phyloP scores from a whole-genome alignment of 2,329 filamentous ascomycete species.

The Aspergillus persii region DNA sequence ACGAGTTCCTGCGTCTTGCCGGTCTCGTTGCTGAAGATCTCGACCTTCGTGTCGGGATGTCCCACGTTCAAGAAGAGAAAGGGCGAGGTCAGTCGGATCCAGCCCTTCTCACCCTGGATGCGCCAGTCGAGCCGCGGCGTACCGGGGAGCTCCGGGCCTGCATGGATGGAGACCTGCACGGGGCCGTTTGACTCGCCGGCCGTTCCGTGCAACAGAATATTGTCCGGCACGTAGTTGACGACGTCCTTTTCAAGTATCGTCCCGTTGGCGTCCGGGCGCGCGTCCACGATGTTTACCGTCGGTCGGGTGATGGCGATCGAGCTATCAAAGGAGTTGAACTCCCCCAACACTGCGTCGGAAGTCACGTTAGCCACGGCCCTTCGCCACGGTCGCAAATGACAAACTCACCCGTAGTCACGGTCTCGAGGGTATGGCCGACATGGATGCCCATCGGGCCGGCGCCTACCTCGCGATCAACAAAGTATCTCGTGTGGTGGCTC shows the following conservation, averaged over 20 bases:
- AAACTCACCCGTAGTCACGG: conserved; percentile 1
- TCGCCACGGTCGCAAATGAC: neutral
- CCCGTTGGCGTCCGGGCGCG: neutral
- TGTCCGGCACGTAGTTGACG: conserved; percentile 5
- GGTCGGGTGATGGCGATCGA: conserved; percentile 4
- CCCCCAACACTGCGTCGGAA: neutral
- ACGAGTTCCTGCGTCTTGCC: conserved; percentile 40
- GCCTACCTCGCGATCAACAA: conserved; percentile 11
- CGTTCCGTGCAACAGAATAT: conserved; percentile 7
- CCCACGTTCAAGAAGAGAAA: conserved; percentile 32
- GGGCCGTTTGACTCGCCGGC: conserved; percentile 20
- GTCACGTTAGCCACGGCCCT: neutral
- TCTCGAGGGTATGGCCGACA: conserved; percentile 8
- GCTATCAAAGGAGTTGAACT: conserved; percentile 1
- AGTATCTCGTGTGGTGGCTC: conserved; percentile 10
- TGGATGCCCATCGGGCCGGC: conserved; percentile 10
- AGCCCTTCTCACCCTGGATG: conserved; percentile 37
- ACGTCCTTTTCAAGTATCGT: neutral
- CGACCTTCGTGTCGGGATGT: conserved; percentile 44
- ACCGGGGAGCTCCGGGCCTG: conserved; percentile 36
- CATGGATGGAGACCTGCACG: conserved; percentile 49
- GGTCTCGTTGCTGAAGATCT: conserved; percentile 52
- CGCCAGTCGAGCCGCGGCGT: conserved; percentile 22
- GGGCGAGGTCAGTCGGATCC: conserved; percentile 40
- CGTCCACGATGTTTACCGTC: conserved; percentile 3